Base-by-base conservation (phyloP, 169 alveolate species). In the Eimeria praecox region DNA sequence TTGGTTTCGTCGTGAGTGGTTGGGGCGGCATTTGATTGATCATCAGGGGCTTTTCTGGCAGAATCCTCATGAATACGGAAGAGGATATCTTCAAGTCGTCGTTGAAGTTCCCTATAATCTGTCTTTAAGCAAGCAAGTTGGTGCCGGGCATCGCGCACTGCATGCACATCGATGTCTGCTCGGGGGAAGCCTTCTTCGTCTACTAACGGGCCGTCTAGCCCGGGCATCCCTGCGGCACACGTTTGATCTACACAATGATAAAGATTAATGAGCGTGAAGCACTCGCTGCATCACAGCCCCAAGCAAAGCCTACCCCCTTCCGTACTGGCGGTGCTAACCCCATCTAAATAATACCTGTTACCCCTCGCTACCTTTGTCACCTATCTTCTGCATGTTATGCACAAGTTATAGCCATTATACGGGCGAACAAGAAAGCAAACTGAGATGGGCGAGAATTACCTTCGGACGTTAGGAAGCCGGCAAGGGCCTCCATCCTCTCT, bases 171-270 rank as follows among this genome's bases (percentile, higher is more conserved):
- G 33, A 92, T 92, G 54, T 92, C 95, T 3, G 95, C 92, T 18
- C 95, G 64, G 14, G 95, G 95, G 56, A 92, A 92, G 14, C 95
- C 95, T 82, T 92, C 92, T 10, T 22, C 77, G 86, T 92, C 95
- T 4, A 92, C 92, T 66, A 92, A 33, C 20, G 52, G 75, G 54
- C 92, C 91, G 27, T n/a, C 27, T n/a, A 92, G 80, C 6, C 95
- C 95, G 2, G 95, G 95, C 95, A 92, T 92, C 1, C 95, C 95
- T 92, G 92, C 27, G 38, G 33, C 85, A 73, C 24, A 49, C 12
- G 59, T 49, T 49, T 49, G 12, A 49, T 49, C 59, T 8, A 49
- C 59, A n/a, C n/a, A n/a, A n/a, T n/a, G 69, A 4, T 59, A 59
- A 0, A 0, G 69, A 18, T 5, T 49, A 49, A 49, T 5, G 5